Conservation (phyloP, 768 basidiomycete genomes). For the Lyophyllum semitale region DNA sequence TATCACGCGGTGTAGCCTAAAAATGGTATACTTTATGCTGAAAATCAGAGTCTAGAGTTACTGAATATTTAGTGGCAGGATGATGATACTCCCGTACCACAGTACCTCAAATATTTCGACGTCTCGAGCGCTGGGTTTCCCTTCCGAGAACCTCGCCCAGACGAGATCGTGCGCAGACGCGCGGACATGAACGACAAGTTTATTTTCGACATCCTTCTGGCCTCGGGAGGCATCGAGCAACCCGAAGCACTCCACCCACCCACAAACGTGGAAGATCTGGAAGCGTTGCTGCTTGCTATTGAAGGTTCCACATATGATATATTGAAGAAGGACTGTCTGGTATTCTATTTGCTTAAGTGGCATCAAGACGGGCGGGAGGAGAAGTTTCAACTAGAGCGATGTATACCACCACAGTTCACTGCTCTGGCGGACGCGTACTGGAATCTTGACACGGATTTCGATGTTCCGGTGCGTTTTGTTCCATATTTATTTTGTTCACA, state of each 20-base stretch:
- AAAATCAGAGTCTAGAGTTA: too few species aligned
- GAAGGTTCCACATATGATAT: constrained; percentile 63
- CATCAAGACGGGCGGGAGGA: constrained; percentile 64
- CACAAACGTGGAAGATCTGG: constrained; percentile 50
- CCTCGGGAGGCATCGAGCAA: constrained; percentile 59
- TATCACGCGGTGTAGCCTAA: neutral
- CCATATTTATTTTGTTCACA: neutral
- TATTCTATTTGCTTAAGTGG: constrained; percentile 84
- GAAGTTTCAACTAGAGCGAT: constrained; percentile 50
- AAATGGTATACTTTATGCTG: neutral
- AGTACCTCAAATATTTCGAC: constrained; percentile 50
- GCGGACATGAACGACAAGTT: constrained; percentile 61
- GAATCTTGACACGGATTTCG: constrained; percentile 72
- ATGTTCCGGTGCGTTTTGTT: constrained; percentile 54
- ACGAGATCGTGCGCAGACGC: constrained; percentile 65
- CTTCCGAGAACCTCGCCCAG: constrained; percentile 53
- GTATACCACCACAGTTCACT: constrained; percentile 76
- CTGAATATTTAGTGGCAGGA: constrained; percentile 14
- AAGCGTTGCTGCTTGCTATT: constrained; percentile 61
- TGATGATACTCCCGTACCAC: constrained; percentile 14
- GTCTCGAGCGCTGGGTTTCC: constrained; percentile 52
- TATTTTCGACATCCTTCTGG: constrained; percentile 74
- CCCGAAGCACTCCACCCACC: constrained; percentile 75
- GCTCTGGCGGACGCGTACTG: constrained; percentile 84
- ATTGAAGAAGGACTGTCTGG: constrained; percentile 78